Conservation (phyloP, 2,329 filamentous ascomycete genomes). For the Colletotrichum filicis region DNA sequence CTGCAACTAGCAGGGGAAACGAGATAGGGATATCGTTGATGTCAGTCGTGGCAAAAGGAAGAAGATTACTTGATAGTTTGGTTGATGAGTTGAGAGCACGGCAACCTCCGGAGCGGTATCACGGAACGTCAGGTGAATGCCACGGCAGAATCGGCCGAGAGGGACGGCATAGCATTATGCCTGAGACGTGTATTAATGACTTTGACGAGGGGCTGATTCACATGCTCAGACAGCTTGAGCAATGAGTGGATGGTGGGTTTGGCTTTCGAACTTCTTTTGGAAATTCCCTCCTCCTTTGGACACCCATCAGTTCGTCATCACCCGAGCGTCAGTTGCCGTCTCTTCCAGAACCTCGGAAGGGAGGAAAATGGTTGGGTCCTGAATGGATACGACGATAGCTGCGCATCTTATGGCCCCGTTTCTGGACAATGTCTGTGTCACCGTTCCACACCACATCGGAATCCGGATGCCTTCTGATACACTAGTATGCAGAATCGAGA, state of each 20-base stretch:
- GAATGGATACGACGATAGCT: conserved; percentile 26
- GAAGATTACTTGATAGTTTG: background rate
- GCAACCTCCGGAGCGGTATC: background rate
- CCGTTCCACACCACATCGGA: conserved; percentile 17
- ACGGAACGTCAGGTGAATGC: conserved; percentile 18
- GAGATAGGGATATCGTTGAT: background rate
- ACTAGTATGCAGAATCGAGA: conserved; percentile 3
- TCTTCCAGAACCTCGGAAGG: background rate
- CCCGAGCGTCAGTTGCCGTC: conserved; percentile 19
- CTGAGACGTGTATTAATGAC: conserved; percentile 18
- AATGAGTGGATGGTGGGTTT: background rate
- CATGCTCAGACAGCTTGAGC: conserved; percentile 4
- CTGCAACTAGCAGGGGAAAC: background rate
- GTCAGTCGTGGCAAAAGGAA: background rate
- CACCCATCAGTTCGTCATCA: background rate
- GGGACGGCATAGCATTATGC: conserved; percentile 10
- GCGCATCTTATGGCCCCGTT: conserved; percentile 23
- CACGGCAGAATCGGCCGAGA: conserved; percentile 28
- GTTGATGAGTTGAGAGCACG: conserved; percentile 5
- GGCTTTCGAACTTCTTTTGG: background rate
- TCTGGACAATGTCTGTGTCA: conserved; percentile 9
- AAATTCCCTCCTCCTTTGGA: background rate
- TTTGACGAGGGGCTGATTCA: conserved; percentile 17
- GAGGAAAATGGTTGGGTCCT: background rate
- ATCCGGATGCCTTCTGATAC: conserved; percentile 17